A percentile compares a stretch with the other conserved stretches of the same genome.
Evolutionary conservation across 257 asterid species (phyloP).

Genomic region (Primulina huaijiensis): DNA sequence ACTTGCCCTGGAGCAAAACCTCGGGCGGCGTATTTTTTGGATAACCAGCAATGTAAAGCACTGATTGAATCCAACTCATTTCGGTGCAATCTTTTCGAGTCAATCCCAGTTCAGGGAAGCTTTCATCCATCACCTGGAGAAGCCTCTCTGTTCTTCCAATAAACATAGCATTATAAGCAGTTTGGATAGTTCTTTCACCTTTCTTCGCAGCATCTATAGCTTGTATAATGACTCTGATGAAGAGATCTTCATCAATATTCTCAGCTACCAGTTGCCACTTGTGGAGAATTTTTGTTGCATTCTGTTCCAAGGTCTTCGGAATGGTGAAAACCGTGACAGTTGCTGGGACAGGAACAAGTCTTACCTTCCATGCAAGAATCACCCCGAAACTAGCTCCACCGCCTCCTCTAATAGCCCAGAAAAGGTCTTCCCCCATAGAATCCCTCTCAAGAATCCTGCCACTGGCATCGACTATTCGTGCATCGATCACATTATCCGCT

Average conservation of each 20-base stretch:
- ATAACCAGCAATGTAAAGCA: constrained; percentile 52
- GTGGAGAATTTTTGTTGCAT: constrained; percentile 45
- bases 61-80: constrained; percentile 65
- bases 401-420: constrained; percentile 70
- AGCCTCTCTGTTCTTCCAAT: constrained; percentile 42
- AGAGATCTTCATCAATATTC: constrained; percentile 50
- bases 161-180: constrained; percentile 47
- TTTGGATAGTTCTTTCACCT: constrained; percentile 42
- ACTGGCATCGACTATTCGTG: constrained; percentile 45
- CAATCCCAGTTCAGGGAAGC: constrained; percentile 51
- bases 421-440: constrained; percentile 61
- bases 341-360: constrained; percentile 49
- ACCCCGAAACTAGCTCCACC: constrained; percentile 62
- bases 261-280: constrained; percentile 64
- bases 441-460: constrained; percentile 50
- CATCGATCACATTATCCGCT: constrained; percentile 55
- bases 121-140: constrained; percentile 40
- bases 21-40: constrained; percentile 52
- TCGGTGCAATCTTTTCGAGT: constrained; percentile 47
- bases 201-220: constrained; percentile 24
- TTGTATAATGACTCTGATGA: constrained; percentile 53
- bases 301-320: constrained; percentile 50
- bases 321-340: constrained; percentile 53
- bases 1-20: constrained; percentile 54
- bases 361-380: constrained; percentile 59